Conservation (phyloP, 2,329 filamentous ascomycete species). For the Lecanosticta acicola region DNA sequence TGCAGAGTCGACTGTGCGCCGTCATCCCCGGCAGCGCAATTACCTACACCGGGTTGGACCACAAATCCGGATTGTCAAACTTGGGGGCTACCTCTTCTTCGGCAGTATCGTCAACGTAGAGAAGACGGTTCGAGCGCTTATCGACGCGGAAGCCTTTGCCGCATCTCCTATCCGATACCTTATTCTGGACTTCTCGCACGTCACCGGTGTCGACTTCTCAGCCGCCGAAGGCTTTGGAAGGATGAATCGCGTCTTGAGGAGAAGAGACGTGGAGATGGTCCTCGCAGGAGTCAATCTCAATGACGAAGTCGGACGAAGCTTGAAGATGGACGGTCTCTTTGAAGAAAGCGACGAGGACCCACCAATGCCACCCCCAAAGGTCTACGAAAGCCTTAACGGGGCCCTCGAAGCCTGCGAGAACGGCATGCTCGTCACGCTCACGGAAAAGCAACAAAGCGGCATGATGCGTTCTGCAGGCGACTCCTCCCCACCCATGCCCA, state of each 20-base stretch:
- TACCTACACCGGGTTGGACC: conserved; percentile 79
- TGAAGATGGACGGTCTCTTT: conserved; percentile 79
- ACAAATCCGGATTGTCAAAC: conserved; percentile 86
- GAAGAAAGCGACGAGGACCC: conserved; percentile 65
- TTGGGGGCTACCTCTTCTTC: conserved; percentile 95
- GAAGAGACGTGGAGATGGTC: conserved; percentile 72
- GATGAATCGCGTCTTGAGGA: conserved; percentile 75
- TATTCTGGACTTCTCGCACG: conserved; percentile 80
- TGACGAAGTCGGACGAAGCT: conserved; percentile 67
- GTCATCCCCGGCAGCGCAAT: conserved; percentile 81
- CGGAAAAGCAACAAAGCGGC: conserved; percentile 30
- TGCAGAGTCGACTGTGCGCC: conserved; percentile 84
- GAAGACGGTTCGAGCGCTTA: conserved; percentile 72
- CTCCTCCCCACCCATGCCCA: conserved; percentile 42
- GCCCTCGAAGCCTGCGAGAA: conserved; percentile 94
- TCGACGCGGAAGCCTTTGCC: conserved; percentile 75
- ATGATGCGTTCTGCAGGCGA: conserved; percentile 37
- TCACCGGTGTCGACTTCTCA: conserved; percentile 91
- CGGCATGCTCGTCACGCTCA: conserved; percentile 61
- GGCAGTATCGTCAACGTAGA: conserved; percentile 96
- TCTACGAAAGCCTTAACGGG: conserved; percentile 86
- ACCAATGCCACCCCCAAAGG: conserved; percentile 44
- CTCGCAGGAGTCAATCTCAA: conserved; percentile 76
- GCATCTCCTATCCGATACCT: conserved; percentile 80
- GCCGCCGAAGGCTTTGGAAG: conserved; percentile 92